Conservation (phyloP, 305 asterid species). For the Solanum hybrid region DNA sequence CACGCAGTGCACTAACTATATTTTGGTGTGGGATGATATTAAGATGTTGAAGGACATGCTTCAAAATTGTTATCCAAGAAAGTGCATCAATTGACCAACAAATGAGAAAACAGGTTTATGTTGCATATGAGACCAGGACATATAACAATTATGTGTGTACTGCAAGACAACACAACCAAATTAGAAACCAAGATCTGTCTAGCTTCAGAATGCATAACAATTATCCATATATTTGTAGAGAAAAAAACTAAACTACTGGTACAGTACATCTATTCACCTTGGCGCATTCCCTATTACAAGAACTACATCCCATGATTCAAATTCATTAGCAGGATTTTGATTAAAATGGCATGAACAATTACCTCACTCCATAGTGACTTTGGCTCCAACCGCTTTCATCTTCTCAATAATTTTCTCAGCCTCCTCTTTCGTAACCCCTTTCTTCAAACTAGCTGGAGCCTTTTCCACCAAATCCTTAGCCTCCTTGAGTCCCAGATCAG, state of each 20-base stretch:
- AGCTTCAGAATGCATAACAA: neutral
- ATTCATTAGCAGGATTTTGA: neutral
- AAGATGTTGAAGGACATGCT: neutral
- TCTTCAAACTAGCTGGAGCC: slow-evolving; percentile 84
- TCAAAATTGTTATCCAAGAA: neutral
- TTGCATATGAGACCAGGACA: neutral
- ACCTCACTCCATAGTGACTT: slow-evolving; percentile 82
- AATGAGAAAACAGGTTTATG: neutral
- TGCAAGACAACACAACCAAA: neutral
- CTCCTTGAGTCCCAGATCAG: slow-evolving; percentile 86
- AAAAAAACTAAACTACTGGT: neutral
- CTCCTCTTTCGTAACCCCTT: slow-evolving; percentile 83
- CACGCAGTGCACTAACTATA: neutral
- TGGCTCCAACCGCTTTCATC: slow-evolving; percentile 76
- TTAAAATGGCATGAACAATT: neutral
- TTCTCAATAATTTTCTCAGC: slow-evolving; percentile 76
- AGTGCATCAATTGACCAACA: neutral
- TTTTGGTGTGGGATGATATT: neutral
- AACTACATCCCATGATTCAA: neutral
- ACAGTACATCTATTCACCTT: neutral
- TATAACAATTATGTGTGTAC: neutral
- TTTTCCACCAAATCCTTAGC: slow-evolving; percentile 98
- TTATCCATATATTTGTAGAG: neutral
- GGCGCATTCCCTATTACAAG: neutral
- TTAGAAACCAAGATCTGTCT: neutral